Conservation (phyloP, 805 yeast genomes). For the Teunomyces tritomae region DNA sequence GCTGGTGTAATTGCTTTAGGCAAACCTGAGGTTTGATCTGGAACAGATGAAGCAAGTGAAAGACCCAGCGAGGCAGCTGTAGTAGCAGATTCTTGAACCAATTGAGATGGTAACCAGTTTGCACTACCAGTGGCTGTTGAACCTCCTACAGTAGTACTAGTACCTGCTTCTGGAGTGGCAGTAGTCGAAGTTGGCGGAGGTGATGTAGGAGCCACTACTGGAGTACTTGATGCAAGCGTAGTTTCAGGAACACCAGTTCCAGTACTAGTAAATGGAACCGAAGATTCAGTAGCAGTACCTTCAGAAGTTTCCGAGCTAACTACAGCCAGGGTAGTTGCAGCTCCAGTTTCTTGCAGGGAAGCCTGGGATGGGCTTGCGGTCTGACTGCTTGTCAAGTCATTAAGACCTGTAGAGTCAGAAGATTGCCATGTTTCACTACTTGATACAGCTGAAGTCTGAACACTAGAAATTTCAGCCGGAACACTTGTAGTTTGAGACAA, state of each 20-base stretch:
- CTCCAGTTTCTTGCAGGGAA: background rate
- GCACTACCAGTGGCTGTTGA: constrained; percentile 10
- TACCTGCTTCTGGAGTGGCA: constrained; percentile 5
- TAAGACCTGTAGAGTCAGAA: too few relatives aligned
- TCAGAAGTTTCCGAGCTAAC: background rate
- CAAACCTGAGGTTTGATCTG: constrained; percentile 47
- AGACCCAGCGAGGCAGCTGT: constrained; percentile 14
- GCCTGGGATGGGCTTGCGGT: background rate
- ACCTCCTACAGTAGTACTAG: constrained; percentile 4
- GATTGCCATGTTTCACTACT: too few relatives aligned
- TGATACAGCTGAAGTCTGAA: background rate
- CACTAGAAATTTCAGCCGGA: background rate
- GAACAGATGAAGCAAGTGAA: constrained; percentile 22
- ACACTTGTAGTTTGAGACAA: background rate
- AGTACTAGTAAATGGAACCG: background rate
- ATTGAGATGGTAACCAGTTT: constrained; percentile 37
- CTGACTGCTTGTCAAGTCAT: background rate
- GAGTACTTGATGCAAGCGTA: background rate
- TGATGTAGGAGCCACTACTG: background rate
- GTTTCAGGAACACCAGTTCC: background rate
- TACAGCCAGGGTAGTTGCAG: too few relatives aligned
- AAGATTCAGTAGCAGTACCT: background rate
- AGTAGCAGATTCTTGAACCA: constrained; percentile 23
- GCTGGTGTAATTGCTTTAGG: constrained; percentile 82
- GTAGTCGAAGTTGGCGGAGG: background rate